Percentiles rank a stretch among this genome's conserved stretches.
Evolutionary conservation across 352 stramenopile genomes (phyloP).

Genomic region (Phytophthora hybrid): DNA sequence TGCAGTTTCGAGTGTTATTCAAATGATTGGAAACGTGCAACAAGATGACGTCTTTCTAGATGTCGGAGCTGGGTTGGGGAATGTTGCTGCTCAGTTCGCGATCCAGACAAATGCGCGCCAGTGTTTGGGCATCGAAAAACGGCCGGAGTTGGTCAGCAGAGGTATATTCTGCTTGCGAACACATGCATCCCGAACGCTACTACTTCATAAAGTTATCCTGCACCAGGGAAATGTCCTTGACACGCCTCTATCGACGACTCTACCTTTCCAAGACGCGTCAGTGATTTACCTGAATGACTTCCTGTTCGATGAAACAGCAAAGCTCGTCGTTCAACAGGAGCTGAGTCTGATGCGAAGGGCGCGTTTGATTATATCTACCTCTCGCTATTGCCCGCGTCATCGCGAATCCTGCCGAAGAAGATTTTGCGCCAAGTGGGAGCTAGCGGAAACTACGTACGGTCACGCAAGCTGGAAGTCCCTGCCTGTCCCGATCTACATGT

Average conservation of each 20-base stretch:
- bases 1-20: no score
- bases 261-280: background rate
- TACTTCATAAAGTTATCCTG: background rate
- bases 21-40: no score
- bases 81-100: background rate
- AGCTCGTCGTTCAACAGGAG: conserved; percentile 3
- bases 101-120: conserved; percentile 1
- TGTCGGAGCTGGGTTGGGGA: no score
- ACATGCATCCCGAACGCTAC: background rate
- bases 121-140: conserved; percentile 18
- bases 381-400: conserved; percentile 15
- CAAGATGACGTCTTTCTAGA: no score
- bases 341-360: conserved; percentile 8
- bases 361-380: conserved; percentile 17
- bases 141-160: background rate
- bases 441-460: background rate
- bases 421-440: background rate
- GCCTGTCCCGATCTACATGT: background rate
- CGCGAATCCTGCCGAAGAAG: background rate
- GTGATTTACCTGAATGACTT: conserved; percentile 9
- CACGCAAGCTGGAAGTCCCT: conserved; percentile 4
- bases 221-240: conserved; percentile 1
- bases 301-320: conserved; percentile 7
- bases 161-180: background rate
- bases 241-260: conserved; percentile 1